These are phyloP conservation scores for Rhododendron williamsianum DNA, from an alignment of 148 eudicot species.

Conservation along the genomic window DNA sequence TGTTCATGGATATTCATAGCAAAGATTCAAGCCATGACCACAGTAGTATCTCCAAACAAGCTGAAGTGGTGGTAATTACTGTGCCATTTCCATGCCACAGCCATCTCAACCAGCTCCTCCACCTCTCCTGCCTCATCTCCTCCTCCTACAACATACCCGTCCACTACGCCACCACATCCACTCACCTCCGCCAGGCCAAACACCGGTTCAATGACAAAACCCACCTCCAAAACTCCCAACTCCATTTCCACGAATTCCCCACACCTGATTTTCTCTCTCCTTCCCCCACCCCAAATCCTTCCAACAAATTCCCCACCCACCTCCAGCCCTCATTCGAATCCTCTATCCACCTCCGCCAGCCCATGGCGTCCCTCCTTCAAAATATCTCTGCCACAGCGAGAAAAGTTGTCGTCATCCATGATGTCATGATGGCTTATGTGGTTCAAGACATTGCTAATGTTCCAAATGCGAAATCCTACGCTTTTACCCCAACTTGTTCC, in stretches of 20 bases:
- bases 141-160: conserved; percentile 19
- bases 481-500: background rate
- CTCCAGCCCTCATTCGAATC: conserved; percentile 7
- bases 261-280: background rate
- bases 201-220: conserved; percentile 12
- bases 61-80: conserved; percentile 20
- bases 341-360: conserved; percentile 4
- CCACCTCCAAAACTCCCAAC: conserved; percentile 2
- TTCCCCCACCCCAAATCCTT: background rate
- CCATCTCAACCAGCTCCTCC: conserved; percentile 39
- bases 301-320: background rate
- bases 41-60: background rate
- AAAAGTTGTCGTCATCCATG: conserved; percentile 13
- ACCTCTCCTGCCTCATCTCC: conserved; percentile 23
- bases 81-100: conserved; percentile 35
- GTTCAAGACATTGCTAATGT: conserved; percentile 15
- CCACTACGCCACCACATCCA: conserved; percentile 18
- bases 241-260: conserved; percentile 9
- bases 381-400: background rate
- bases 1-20: background rate
- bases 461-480: conserved; percentile 1
- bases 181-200: conserved; percentile 32
- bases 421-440: conserved; percentile 8
- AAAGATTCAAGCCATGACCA: too few species aligned
- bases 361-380: background rate